phyloP scores from a whole-genome alignment of 2,329 filamentous ascomycete species.

The Ceratocystis papillata region DNA sequence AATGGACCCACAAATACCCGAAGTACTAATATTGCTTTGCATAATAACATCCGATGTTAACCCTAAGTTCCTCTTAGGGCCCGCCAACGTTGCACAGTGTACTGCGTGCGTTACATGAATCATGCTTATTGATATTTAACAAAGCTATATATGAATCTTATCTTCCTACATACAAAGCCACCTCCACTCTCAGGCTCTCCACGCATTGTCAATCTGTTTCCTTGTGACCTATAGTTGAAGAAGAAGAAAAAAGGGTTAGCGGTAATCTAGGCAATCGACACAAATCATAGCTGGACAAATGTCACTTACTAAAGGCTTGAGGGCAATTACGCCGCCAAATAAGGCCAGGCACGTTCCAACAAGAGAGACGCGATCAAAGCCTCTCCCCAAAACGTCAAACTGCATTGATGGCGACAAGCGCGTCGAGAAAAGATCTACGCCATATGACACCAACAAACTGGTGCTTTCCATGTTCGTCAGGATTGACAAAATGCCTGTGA shows the following conservation, averaged over 20 bases:
- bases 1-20: too few species aligned
- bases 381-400: slow-evolving; percentile 87
- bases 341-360: slow-evolving; percentile 74
- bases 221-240: slow-evolving; percentile 40
- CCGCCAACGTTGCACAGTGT: not conserved
- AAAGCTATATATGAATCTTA: not conserved
- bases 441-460: slow-evolving; percentile 77
- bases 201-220: slow-evolving; percentile 58
- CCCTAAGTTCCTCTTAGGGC: not conserved
- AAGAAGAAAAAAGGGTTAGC: slow-evolving; percentile 30
- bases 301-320: slow-evolving; percentile 71
- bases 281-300: not conserved
- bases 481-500: slow-evolving; percentile 60
- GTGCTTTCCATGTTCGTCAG: slow-evolving; percentile 85
- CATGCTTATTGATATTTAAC: not conserved
- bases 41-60: not conserved
- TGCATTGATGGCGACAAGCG: slow-evolving; percentile 74
- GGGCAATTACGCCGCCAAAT: slow-evolving; percentile 59
- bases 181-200: slow-evolving; percentile 35
- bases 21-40: too few species aligned
- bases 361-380: slow-evolving; percentile 84
- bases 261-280: not conserved
- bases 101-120: not conserved
- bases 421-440: slow-evolving; percentile 79
- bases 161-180: not conserved